A percentile compares a stretch with the other conserved stretches of the same genome.
phyloP scores from a whole-genome alignment of 768 basidiomycete species.

The Termitomyces sp. region DNA sequence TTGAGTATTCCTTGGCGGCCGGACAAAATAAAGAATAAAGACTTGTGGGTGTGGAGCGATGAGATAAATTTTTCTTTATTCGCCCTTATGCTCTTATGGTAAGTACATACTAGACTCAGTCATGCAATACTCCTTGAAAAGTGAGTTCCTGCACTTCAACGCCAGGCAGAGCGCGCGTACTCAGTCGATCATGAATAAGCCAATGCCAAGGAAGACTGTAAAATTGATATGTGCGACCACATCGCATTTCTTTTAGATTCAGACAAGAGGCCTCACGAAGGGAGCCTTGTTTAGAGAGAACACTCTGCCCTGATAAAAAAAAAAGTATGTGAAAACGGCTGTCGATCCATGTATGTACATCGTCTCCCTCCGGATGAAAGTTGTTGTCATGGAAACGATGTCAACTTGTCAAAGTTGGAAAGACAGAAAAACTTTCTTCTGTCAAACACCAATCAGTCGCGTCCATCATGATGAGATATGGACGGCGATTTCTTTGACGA shows the following conservation, averaged over 20 bases:
- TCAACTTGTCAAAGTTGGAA: background rate
- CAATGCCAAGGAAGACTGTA: background rate
- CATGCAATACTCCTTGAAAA: background rate
- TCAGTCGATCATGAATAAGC: background rate
- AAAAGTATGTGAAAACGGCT: background rate
- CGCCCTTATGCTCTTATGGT: background rate
- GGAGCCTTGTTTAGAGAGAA: background rate
- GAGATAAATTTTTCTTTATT: background rate
- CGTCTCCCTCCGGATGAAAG: too few relatives aligned
- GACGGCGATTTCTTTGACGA: slow-evolving; percentile 48
- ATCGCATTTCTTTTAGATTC: background rate
- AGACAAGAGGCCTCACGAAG: background rate
- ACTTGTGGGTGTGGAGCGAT: background rate
- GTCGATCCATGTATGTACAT: background rate
- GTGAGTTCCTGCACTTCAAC: background rate
- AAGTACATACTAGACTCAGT: background rate
- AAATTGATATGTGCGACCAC: background rate
- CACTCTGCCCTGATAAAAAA: background rate
- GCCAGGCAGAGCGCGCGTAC: background rate
- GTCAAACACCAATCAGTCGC: background rate
- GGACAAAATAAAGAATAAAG: background rate
- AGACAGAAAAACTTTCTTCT: background rate
- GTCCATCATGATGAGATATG: slow-evolving; percentile 9
- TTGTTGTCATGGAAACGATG: background rate
- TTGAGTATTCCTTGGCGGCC: background rate